Conservation (phyloP, 1,139 yeast genomes). For the Geotrichum candidum region DNA sequence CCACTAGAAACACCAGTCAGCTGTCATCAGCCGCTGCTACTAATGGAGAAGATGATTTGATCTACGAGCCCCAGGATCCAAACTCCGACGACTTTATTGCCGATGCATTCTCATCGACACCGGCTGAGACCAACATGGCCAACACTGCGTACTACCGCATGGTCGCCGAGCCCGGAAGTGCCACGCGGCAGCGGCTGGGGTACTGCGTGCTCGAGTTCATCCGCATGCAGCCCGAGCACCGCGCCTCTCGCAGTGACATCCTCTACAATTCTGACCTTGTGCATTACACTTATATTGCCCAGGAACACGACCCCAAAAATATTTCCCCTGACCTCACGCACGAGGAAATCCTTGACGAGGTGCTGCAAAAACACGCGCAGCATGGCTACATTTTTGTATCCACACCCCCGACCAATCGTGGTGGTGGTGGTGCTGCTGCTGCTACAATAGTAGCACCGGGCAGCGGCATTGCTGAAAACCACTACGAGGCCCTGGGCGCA, state of each 20-base stretch:
- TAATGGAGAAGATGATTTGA: not conserved
- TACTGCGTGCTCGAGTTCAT: slow-evolving; percentile 4
- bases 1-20: not conserved
- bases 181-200: slow-evolving; percentile 2
- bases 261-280: not conserved
- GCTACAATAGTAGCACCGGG: not conserved
- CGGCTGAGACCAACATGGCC: not conserved
- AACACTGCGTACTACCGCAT: not conserved
- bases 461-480: not conserved
- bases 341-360: not conserved
- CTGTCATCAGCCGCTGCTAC: not conserved
- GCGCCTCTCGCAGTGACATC: not conserved
- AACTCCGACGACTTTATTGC: not conserved
- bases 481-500: slow-evolving; percentile 1
- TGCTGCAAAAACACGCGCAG: not conserved
- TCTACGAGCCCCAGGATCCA: not conserved
- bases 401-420: not conserved
- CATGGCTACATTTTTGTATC: not conserved
- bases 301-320: not conserved
- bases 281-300: not conserved
- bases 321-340: not conserved
- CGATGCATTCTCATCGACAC: not conserved
- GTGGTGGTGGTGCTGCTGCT: too few species aligned
- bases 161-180: not conserved
- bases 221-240: not conserved